Percentiles rank a stretch among this genome's conserved stretches.
These are phyloP conservation scores for Chalara sp. DNA, from an alignment of 2,329 filamentous ascomycete genomes.

Conservation along the genomic window DNA sequence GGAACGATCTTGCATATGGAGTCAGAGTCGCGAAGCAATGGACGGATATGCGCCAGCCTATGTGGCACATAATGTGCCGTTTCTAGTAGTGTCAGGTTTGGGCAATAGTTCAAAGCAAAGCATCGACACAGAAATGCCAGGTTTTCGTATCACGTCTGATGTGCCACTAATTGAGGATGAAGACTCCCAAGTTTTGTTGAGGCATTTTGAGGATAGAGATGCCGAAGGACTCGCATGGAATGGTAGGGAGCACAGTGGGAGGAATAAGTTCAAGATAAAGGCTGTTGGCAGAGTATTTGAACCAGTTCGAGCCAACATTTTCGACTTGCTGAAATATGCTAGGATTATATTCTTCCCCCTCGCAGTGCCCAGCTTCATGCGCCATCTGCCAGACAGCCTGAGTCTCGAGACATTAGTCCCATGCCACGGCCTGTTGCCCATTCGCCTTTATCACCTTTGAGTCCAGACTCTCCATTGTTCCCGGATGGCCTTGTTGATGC, in stretches of 20 bases:
- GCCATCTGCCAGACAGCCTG: conserved; percentile 22
- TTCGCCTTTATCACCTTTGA: conserved; percentile 86
- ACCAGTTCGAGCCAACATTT: conserved; percentile 11
- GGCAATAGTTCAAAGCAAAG: conserved; percentile 37
- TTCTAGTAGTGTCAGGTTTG: conserved; percentile 77
- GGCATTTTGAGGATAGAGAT: conserved; percentile 61
- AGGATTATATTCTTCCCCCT: conserved; percentile 46
- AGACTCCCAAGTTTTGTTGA: conserved; percentile 57
- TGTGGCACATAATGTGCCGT: conserved; percentile 78
- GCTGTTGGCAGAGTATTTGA: conserved; percentile 71
- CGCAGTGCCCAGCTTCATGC: conserved; percentile 46
- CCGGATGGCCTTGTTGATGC: conserved; percentile 83
- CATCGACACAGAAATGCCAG: conserved; percentile 26
- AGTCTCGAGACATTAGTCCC: conserved; percentile 34
- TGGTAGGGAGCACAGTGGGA: conserved; percentile 40
- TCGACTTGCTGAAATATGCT: conserved; percentile 27
- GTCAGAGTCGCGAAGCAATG: conserved; percentile 42
- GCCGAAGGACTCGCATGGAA: conserved; percentile 62
- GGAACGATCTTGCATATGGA: conserved; percentile 19
- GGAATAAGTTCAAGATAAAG: conserved; percentile 60
- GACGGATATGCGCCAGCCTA: conserved; percentile 75
- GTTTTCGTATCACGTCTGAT: conserved; percentile 61
- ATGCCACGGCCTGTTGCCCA: conserved; percentile 57
- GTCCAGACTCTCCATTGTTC: conserved; percentile 74
- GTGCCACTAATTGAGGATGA: conserved; percentile 59